These are phyloP conservation scores for Diplocarpon rosae DNA, from an alignment of 2,329 filamentous ascomycete genomes.

Conservation along the genomic window DNA sequence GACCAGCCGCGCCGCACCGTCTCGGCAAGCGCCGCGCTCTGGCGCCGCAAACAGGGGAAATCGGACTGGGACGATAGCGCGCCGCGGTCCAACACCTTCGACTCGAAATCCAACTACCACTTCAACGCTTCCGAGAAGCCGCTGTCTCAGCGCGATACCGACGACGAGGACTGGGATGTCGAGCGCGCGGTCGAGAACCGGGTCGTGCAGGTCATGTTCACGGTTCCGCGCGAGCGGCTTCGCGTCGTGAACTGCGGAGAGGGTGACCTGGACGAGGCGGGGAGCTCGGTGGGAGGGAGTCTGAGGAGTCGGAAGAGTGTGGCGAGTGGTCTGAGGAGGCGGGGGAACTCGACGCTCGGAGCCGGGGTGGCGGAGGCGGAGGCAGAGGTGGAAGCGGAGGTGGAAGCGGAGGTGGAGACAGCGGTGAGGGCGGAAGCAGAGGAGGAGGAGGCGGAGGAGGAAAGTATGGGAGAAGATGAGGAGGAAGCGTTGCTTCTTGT, in stretches of 20 bases:
- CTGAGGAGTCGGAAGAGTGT: constrained; percentile 19
- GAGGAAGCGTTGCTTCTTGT: background rate
- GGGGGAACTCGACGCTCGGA: constrained; percentile 1
- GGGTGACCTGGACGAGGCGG: constrained; percentile 31
- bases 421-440: background rate
- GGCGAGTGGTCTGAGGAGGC: constrained; percentile 17
- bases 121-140: no score
- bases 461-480: background rate
- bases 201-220: constrained; percentile 81
- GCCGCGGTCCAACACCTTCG: constrained; percentile 17
- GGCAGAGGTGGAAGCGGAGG: background rate
- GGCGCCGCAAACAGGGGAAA: constrained; percentile 38
- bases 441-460: background rate
- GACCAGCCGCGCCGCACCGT: constrained; percentile 33
- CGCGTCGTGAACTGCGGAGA: constrained; percentile 78
- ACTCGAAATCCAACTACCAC: background rate
- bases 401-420: no score
- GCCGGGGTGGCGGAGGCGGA: background rate
- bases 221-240: constrained; percentile 75
- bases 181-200: constrained; percentile 60
- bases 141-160: constrained; percentile 16
- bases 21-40: constrained; percentile 36
- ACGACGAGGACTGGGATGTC: constrained; percentile 58
- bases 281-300: constrained; percentile 21
- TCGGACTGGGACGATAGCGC: constrained; percentile 37